Evolutionary conservation across 345 rosid species (phyloP), one percentile per base, ranked within the genome.

Genomic region (Lepidium sativum): DNA sequence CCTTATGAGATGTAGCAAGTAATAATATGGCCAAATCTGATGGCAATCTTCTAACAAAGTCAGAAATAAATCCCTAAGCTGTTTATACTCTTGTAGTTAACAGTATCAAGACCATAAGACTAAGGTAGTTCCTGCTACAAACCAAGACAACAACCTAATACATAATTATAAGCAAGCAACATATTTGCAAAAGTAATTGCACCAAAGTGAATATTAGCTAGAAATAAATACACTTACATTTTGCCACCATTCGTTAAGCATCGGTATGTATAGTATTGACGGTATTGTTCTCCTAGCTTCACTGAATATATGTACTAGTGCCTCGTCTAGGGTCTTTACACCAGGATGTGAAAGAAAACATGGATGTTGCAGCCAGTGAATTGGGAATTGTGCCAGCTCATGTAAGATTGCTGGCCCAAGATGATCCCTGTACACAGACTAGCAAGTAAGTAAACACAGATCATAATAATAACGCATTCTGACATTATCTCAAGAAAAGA

Each of bases 241-340:
- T 58, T 94, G 96, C 99, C 99, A 90, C 99, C 99, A 94, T 73
- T 90, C 90, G 71, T 85, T 78, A 57, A 94, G 90, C 69, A 88
- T 92, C 6, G 99, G 89, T 68, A 94, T 78, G 65, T 94, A 90
- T 60, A 94, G 92, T 69, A 94, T 83, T 17, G 99, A 94, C 17
- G 99, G 97, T 44, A 91, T 94, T 4, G 91, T 81, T 84, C 96
- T 88, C 79, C 96, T 84, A 33, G 99, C 97, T 88, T 94, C 99
- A 34, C 92, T 85, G 81, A 94, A 94, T 78, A 94, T 88, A 78
- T 94, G 99, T 45, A 94, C 99, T 80, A 94, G 56, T 16, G 99
- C 97, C 79, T 94, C 99, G 77, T 94, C 99, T 7, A 97, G 95
- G 40, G 97, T 88, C 84, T 94, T 94, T 58, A 97, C 99, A 63